phyloP scores from a whole-genome alignment of 2,329 filamentous ascomycete genomes.

The Lasiodiplodia hormozganensis region DNA sequence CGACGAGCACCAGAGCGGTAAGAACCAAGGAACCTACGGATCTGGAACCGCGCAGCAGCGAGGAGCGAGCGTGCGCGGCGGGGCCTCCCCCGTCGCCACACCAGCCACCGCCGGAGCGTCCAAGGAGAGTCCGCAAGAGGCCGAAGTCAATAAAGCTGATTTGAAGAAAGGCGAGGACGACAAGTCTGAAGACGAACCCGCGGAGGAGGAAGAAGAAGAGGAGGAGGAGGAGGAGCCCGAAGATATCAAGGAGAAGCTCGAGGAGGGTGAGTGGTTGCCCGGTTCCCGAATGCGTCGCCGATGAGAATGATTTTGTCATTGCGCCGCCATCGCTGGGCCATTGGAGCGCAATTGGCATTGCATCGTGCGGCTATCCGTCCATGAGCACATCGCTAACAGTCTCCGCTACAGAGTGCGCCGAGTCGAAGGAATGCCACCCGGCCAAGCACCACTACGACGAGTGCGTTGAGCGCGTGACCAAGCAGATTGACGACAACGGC shows the following conservation, averaged over 20 bases:
- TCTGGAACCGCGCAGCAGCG: constrained; percentile 39
- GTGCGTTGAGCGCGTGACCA: constrained; percentile 92
- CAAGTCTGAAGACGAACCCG: constrained; percentile 60
- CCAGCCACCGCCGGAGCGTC: constrained; percentile 49
- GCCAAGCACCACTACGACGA: constrained; percentile 98
- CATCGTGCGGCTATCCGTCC: neutral
- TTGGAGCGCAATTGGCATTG: constrained; percentile 12
- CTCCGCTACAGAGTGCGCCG: constrained; percentile 77
- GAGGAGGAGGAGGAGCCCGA: constrained; percentile 82
- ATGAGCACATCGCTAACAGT: neutral
- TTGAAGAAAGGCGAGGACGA: constrained; percentile 43
- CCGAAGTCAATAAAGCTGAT: constrained; percentile 34
- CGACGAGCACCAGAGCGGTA: constrained; percentile 44
- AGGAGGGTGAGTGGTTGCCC: constrained; percentile 79
- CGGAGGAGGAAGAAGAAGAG: constrained; percentile 73
- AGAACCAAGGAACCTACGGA: constrained; percentile 42
- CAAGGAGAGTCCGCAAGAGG: constrained; percentile 49
- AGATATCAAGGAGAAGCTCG: constrained; percentile 85
- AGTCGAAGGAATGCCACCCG: constrained; percentile 82
- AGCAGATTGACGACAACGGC: constrained; percentile 69
- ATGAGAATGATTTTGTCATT: neutral
- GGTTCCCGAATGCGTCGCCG: neutral
- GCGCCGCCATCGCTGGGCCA: neutral
- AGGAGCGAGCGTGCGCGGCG: constrained; percentile 45
- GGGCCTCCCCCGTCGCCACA: constrained; percentile 46